phyloP scores from a whole-genome alignment of 305 asterid genomes.

The Rubia peregrina region DNA sequence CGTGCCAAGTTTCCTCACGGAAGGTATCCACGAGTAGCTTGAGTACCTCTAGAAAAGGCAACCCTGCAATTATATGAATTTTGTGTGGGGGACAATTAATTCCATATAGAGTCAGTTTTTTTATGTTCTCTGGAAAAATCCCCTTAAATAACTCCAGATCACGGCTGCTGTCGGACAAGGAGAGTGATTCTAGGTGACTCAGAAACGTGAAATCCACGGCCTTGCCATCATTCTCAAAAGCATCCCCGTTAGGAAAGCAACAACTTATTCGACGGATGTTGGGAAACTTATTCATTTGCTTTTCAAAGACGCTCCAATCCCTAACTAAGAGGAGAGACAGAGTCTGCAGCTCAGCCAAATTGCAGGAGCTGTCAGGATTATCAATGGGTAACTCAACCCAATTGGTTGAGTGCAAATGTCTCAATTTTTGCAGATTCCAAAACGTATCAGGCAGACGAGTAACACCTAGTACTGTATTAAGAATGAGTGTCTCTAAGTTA shows the following conservation, averaged over 20 bases:
- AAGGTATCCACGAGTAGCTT: neutral
- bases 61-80: neutral
- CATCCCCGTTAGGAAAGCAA: no score
- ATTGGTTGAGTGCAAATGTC: neutral
- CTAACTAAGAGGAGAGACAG: neutral
- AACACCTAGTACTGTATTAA: neutral
- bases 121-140: neutral
- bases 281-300: neutral
- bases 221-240: neutral
- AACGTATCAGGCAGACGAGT: neutral
- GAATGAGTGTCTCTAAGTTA: neutral
- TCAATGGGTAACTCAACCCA: neutral
- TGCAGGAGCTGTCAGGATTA: neutral
- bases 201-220: neutral
- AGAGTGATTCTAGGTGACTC: neutral
- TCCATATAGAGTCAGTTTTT: neutral
- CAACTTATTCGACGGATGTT: neutral
- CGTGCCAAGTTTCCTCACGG: neutral
- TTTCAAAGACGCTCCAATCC: neutral
- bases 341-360: neutral
- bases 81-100: neutral
- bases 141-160: neutral
- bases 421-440: neutral
- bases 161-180: rapidly evolving
- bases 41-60: neutral